These are phyloP conservation scores for Trametes elegans DNA, from an alignment of 768 basidiomycete species.

Conservation along the genomic window DNA sequence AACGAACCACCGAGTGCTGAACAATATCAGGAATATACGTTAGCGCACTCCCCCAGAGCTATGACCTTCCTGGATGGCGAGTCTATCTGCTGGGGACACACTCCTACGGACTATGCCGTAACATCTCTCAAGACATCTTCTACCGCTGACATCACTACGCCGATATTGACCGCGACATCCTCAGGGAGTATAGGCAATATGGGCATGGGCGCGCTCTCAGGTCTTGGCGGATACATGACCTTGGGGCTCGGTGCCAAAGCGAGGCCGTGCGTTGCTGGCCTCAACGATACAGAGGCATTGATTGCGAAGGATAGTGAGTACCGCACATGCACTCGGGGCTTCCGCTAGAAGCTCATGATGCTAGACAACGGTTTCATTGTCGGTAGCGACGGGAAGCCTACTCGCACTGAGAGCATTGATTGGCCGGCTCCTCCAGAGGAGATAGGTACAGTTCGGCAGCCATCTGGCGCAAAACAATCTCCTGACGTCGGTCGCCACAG, in stretches of 20 bases:
- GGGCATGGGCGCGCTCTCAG: constrained; percentile 75
- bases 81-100: constrained; percentile 72
- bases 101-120: constrained; percentile 73
- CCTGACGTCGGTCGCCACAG: constrained; percentile 24
- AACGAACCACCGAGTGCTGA: background rate
- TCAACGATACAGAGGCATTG: constrained; percentile 62
- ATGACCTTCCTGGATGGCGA: constrained; percentile 71
- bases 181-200: constrained; percentile 44
- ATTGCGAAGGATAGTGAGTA: constrained; percentile 78
- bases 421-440: constrained; percentile 88
- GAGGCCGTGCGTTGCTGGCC: constrained; percentile 58
- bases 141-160: constrained; percentile 48
- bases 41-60: constrained; percentile 89
- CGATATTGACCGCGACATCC: constrained; percentile 33
- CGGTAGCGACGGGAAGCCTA: constrained; percentile 54
- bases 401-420: constrained; percentile 49
- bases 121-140: constrained; percentile 63
- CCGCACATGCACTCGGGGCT: no score
- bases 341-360: background rate
- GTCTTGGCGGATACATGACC: constrained; percentile 83
- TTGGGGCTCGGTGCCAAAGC: constrained; percentile 73
- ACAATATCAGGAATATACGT: constrained; percentile 61
- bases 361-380: constrained; percentile 70
- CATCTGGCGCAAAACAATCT: background rate
- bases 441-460: constrained; percentile 43